Base-by-base conservation (phyloP, 1,284 basidiomycete genomes). In the Tilletia setariae region DNA sequence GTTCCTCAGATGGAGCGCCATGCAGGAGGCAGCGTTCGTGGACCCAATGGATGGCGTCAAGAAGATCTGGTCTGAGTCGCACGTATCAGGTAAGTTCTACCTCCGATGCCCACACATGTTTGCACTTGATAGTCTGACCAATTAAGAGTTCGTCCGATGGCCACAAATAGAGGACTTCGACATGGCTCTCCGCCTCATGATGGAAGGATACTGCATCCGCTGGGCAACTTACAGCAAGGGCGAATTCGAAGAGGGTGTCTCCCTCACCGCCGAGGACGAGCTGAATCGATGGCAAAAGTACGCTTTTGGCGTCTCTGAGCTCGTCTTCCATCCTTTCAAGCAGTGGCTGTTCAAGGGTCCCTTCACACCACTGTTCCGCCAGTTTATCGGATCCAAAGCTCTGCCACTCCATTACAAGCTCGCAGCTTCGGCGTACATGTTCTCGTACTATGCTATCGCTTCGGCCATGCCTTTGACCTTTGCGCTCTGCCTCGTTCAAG, bases 221-320 rank as follows among this genome's bases (percentile, higher is more conserved):
- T 93, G 91, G 91, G 89, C 91, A 6, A 90, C 90, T 0, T 93
- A 93, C 82, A 89, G 88, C 0, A 87, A 90, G 53, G 87, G 90
- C 44, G 90, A 87, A 0, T 94, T 93, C 85, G 89, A 91, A 82
- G 92, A 94, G 77, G 92, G 92, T 74, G 92, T 94, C n/a, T 91
- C 89, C 0, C 85, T 94, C 11, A 84, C 85, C 15, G 4, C 88
- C 69, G 90, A 91, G 61, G 91, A 92, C 76, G 90, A 91, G 78
- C 83, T 91, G 2, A 92, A 92, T 73, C 83, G 91, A 2, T 93
- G 91, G 91, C 90, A 92, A 74, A 93, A 93, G 79, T 93, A 93
- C 76, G 86, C 90, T 0, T 93, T 90, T 79, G 91, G 91, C 9
- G 73, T 83, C 67, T 90, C 79, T 70, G 85, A 81, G 65, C 28